Percentiles rank a stretch among this genome's conserved stretches.
These are phyloP conservation scores for Plasmodium ovale DNA, from an alignment of 169 alveolate species.

Conservation along the genomic window DNA sequence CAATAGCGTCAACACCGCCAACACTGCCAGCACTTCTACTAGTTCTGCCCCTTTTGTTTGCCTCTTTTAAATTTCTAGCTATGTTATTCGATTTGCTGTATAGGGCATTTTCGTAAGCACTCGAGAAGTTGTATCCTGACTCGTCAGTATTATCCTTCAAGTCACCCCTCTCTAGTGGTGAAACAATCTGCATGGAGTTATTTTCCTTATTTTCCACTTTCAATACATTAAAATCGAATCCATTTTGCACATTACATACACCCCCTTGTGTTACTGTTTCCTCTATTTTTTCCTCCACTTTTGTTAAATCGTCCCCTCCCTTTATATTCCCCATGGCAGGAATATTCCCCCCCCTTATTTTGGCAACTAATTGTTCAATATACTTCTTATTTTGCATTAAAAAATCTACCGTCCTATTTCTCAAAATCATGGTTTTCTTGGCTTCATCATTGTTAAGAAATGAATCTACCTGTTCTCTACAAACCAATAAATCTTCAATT, in stretches of 20 bases:
- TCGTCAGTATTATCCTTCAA: slow-evolving; percentile 4
- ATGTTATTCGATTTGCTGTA: slow-evolving; percentile 39
- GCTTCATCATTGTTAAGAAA: slow-evolving; percentile 29
- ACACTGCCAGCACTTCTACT: background rate
- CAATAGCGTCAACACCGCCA: background rate
- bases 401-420: slow-evolving; percentile 29
- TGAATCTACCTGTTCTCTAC: slow-evolving; percentile 42
- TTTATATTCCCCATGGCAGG: background rate
- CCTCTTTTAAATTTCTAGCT: slow-evolving; percentile 38
- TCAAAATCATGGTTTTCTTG: slow-evolving; percentile 13
- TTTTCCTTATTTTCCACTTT: background rate
- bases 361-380: slow-evolving; percentile 33
- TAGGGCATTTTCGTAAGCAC: slow-evolving; percentile 42
- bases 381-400: slow-evolving; percentile 48
- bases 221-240: background rate
- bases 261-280: background rate
- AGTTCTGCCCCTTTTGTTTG: background rate
- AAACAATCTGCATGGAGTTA: background rate
- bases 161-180: background rate
- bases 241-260: background rate
- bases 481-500: slow-evolving; percentile 50
- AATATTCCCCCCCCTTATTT: background rate
- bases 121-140: background rate
- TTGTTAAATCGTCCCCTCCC: background rate
- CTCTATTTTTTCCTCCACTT: background rate